Evolutionary conservation across 1,284 basidiomycete species (phyloP).

Genomic region (Leccinum subrobustum): DNA sequence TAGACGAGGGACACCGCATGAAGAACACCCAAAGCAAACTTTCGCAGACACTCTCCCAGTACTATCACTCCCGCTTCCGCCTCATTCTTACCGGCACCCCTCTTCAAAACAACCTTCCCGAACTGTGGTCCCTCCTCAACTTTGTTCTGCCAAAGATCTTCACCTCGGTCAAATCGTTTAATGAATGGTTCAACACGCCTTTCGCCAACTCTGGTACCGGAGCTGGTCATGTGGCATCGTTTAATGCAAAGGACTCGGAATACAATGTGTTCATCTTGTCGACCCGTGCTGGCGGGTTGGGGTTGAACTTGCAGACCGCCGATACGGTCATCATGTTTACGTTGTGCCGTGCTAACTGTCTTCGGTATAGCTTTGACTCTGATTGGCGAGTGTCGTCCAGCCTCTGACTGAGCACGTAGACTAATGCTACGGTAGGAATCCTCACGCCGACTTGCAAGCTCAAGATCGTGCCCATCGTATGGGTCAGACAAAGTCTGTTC

Average conservation of each 20-base stretch:
- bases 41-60: constrained; percentile 88
- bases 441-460: constrained; percentile 96
- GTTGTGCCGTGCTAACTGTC: constrained; percentile 6
- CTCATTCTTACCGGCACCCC: constrained; percentile 98
- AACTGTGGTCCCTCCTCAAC: constrained; percentile 97
- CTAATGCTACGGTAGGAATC: constrained; percentile 62
- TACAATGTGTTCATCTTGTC: constrained; percentile 96
- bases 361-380: constrained; percentile 72
- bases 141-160: constrained; percentile 98
- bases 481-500: constrained; percentile 97
- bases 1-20: constrained; percentile 98
- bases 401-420: neutral
- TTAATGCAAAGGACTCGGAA: constrained; percentile 90
- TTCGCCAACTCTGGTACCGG: constrained; percentile 96
- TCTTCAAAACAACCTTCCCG: constrained; percentile 97
- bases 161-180: constrained; percentile 99
- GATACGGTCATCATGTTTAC: constrained; percentile 93
- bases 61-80: constrained; percentile 92
- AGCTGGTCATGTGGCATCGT: constrained; percentile 83
- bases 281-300: constrained; percentile 96
- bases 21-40: constrained; percentile 99
- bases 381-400: constrained; percentile 57
- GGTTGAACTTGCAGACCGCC: constrained; percentile 96
- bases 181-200: constrained; percentile 99
- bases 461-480: constrained; percentile 99